Base-by-base conservation (phyloP, 1,284 basidiomycete genomes). In the Naganishia liquefaciens region DNA sequence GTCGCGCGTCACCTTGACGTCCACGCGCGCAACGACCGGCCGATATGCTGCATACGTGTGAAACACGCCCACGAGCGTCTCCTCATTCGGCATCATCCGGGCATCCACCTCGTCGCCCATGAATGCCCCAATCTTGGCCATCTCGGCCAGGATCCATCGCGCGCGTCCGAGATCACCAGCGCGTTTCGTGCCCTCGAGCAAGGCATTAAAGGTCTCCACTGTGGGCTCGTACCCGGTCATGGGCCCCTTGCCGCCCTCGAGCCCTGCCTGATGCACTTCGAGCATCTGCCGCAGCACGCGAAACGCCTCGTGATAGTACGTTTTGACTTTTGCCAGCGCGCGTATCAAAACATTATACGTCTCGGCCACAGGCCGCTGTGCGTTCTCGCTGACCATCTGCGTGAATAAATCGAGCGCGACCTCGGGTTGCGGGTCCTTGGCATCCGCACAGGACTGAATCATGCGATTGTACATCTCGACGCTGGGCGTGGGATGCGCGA, bases 381-480 rank as follows among this genome's bases (percentile, higher is more conserved):
- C 82, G 69, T 88, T 86, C 2, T 87, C 81, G 2, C 85, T 86
- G 0, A 80, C 81, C 91, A 99, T 93, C 76, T 99, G 95, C 27
- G 85, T 86, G 85, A 91, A 96, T 1, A 99, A 82, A 75, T 99
- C 95, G 50, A 96, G 81, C 0, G 95, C 95, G 44, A 91, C 87
- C 74, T 96, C 92, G 0, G 92, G 90, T 70, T 95, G 89, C 1
- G 88, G 85, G 40, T 81, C 79, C 2, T 75, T 72, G 0, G 81
- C 71, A 43, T 82, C 79, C 0, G 88, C 88, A 70, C 95, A 98
- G 0, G 91, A 89, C 1, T 84, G 83, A 71, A 99, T 93, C 91
- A 99, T 96, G 28, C 86, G 76, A 0, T 87, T 84, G 77, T 94
- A 99, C 5, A 94, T 79, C 19, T 83, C 77, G 2, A 82, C 81